A percentile compares a stretch with the other conserved stretches of the same genome.
These are phyloP conservation scores for Ambrosia trifida DNA, from an alignment of 129 eudicot species.

Conservation along the genomic window DNA sequence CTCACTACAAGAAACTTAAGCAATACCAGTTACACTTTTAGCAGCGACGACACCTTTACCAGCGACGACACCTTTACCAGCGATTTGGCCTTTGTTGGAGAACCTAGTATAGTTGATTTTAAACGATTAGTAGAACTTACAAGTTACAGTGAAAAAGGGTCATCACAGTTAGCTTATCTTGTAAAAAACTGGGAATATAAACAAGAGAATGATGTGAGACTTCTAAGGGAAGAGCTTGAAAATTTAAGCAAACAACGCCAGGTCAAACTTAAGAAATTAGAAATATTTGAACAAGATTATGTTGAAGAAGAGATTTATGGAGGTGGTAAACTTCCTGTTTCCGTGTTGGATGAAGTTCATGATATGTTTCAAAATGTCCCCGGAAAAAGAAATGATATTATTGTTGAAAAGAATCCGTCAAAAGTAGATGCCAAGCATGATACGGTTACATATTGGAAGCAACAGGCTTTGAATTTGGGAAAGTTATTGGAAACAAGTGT, in stretches of 20 bases:
- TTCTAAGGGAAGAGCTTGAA: constrained; percentile 81
- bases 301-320: constrained; percentile 65
- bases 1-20: too few species aligned
- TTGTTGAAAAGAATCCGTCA: constrained; percentile 50
- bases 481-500: constrained; percentile 72
- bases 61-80: too few species aligned
- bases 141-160: constrained; percentile 77
- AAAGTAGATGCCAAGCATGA: constrained; percentile 78
- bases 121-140: constrained; percentile 70
- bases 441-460: constrained; percentile 77
- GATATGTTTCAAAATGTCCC: constrained; percentile 65
- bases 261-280: constrained; percentile 77
- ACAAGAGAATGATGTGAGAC: constrained; percentile 79
- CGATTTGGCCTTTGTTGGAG: constrained; percentile 54
- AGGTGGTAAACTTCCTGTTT: constrained; percentile 64
- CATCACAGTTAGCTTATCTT: constrained; percentile 68
- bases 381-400: constrained; percentile 52
- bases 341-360: constrained; percentile 59
- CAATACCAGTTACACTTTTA: too few species aligned
- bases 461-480: constrained; percentile 64
- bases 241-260: constrained; percentile 72
- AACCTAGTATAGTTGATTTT: constrained; percentile 65
- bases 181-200: constrained; percentile 82
- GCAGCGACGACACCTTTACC: too few species aligned
- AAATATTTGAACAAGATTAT: constrained; percentile 75